Percentiles rank a stretch among this genome's conserved stretches.
Conservation (phyloP, 352 stramenopile genomes). For the Phytophthora capsici region DNA sequence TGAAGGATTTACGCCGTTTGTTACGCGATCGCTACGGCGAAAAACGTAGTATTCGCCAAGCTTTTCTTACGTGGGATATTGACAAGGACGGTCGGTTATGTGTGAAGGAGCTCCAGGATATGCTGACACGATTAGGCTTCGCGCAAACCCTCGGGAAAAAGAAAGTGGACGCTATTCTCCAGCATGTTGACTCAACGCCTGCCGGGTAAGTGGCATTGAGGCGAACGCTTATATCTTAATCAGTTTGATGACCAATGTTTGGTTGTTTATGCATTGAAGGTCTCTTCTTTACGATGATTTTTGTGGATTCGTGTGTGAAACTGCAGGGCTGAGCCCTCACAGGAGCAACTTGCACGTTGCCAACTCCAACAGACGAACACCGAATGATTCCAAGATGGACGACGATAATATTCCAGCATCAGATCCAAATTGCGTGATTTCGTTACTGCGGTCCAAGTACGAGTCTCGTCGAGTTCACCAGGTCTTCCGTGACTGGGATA, state of each 20-base stretch:
- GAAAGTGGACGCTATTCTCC: constrained; percentile 46
- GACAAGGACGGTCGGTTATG: constrained; percentile 60
- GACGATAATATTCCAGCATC: constrained; percentile 28
- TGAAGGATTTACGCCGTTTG: constrained; percentile 47
- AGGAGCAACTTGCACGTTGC: neutral
- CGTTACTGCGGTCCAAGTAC: constrained; percentile 60
- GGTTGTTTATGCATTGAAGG: constrained; percentile 16
- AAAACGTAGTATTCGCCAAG: constrained; percentile 57
- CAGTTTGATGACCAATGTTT: constrained; percentile 1
- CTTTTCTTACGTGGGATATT: constrained; percentile 67
- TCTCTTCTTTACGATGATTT: constrained; percentile 62
- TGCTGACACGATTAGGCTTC: constrained; percentile 54
- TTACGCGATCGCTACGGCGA: constrained; percentile 66
- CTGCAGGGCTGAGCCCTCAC: constrained; percentile 1
- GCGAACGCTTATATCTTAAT: neutral
- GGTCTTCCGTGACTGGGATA: constrained; percentile 68
- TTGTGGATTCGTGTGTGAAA: constrained; percentile 40
- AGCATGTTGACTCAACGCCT: constrained; percentile 43
- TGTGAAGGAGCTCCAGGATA: constrained; percentile 44
- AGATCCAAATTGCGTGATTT: constrained; percentile 44
- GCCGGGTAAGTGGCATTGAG: constrained; percentile 31
- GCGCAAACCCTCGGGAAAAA: constrained; percentile 38
- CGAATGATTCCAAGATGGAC: neutral
- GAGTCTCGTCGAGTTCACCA: constrained; percentile 43
- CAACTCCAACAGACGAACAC: constrained; percentile 2